These are phyloP conservation scores for Nissolia schottii DNA, from an alignment of 306 rosid species.

Conservation along the genomic window DNA sequence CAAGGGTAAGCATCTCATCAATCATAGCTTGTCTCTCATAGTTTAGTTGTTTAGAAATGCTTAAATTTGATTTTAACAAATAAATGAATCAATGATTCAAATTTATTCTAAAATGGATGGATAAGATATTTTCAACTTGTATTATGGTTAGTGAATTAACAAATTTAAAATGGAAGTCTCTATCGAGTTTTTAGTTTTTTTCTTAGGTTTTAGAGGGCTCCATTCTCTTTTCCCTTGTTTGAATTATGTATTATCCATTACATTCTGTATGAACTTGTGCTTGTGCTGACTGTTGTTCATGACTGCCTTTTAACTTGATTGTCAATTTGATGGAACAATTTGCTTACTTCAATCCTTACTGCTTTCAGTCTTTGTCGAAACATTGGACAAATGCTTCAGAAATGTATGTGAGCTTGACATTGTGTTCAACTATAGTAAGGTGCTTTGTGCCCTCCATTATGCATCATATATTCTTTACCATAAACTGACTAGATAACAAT, in stretches of 20 bases:
- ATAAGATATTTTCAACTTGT: too few relatives aligned
- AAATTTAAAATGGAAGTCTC: too few relatives aligned
- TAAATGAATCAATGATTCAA: too few relatives aligned
- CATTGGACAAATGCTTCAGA: constrained; percentile 93
- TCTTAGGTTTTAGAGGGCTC: too few relatives aligned
- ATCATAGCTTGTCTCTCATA: too few relatives aligned
- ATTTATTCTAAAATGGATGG: too few relatives aligned
- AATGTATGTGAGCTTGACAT: constrained; percentile 92
- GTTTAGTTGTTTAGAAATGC: too few relatives aligned
- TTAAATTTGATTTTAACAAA: too few relatives aligned
- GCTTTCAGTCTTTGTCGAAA: constrained; percentile 86
- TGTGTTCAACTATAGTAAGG: constrained; percentile 93
- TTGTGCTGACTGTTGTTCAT: not conserved
- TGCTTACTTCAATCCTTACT: constrained; percentile 29
- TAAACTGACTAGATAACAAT: not conserved
- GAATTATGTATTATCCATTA: constrained; percentile 6
- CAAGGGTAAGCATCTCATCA: too few relatives aligned
- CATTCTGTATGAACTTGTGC: not conserved
- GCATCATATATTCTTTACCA: constrained; percentile 12
- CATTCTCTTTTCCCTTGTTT: too few relatives aligned
- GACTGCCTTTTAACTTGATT: not conserved
- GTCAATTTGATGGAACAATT: constrained; percentile 2
- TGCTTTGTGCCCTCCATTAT: constrained; percentile 7
- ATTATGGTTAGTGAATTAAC: too few relatives aligned
- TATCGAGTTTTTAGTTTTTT: too few relatives aligned